Base-by-base conservation (phyloP, 192 early-diverging fungal species). In the Mortierella antarctica region DNA sequence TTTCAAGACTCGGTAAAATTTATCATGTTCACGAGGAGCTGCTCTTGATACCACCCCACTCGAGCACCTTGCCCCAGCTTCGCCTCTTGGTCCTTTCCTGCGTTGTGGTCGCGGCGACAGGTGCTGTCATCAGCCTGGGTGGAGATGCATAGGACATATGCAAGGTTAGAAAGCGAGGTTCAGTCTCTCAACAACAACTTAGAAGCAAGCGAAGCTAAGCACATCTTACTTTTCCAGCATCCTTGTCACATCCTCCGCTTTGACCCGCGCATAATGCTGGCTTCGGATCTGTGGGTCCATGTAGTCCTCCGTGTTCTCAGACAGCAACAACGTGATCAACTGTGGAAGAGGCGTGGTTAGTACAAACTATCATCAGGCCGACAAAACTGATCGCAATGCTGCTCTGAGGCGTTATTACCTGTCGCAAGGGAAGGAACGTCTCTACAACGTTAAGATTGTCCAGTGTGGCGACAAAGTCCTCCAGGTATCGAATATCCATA, bases 201-300 rank as follows among this genome's bases (percentile, higher is more conserved):
- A 20, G n/a, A 60, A 17, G 11, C 13, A 40, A 8, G 12, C 18
- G 18, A 2, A 9, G 8, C 14, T 4, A 21, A 52, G 4, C 0
- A 23, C 18, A 15, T 41, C 89, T 71, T 91, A 96, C 95, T 96
- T 96, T 88, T 96, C 95, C 21, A 96, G 79, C 50, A 96, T 71
- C 23, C 83, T 79, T 10, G 89, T 85, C 41, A 92, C 85, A 71
- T 94, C 91, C 17, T 82, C 71, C 0, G 88, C 71, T 64, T 90
- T 88, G 45, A 96, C 70, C 58, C 87, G 82, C n/a, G 88, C 62
- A 80, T 93, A 96, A 67, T 89, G 83, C 57, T 84, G 85, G 61
- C 84, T 90, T 52, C 90, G 82, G n/a, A 91, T 71, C 45, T 85
- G 82, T 39, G 91, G 87, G 13, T 89, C 87, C 64, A 93, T 73